A percentile compares a stretch with the other conserved stretches of the same genome.
These are phyloP conservation scores for Haplosporangium sp. DNA, from an alignment of 371 early-diverging fungal genomes.

Conservation along the genomic window DNA sequence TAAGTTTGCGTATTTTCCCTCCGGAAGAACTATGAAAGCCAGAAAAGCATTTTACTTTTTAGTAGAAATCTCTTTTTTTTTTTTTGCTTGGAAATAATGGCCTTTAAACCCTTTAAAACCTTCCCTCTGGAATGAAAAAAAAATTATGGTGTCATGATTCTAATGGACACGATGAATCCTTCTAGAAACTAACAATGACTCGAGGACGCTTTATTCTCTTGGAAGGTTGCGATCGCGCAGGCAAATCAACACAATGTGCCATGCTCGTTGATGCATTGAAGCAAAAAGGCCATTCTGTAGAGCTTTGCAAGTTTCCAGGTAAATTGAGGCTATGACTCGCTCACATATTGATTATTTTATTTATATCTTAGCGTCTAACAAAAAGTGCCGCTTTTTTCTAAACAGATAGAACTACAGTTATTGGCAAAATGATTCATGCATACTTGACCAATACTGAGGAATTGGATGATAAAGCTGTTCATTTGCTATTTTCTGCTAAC, in stretches of 20 bases:
- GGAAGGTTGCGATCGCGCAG: constrained; percentile 97
- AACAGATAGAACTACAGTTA: constrained; percentile 89
- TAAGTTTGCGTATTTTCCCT: no score
- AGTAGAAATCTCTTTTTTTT: no score
- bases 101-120: no score
- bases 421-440: constrained; percentile 92
- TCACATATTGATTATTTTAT: background rate
- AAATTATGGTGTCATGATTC: no score
- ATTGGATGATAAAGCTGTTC: constrained; percentile 89
- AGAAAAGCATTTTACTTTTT: no score
- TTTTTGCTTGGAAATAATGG: no score
- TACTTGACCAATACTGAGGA: constrained; percentile 81
- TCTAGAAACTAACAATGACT: constrained; percentile 30
- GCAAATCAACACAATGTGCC: constrained; percentile 94
- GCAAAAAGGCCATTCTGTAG: constrained; percentile 57
- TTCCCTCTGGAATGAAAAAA: no score
- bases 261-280: constrained; percentile 73
- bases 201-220: constrained; percentile 96
- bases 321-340: constrained; percentile 9
- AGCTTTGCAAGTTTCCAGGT: constrained; percentile 84
- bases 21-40: no score
- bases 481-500: constrained; percentile 97
- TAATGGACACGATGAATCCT: no score
- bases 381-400: no score
- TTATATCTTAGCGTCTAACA: no score